Percentiles rank a stretch among this genome's conserved stretches.
Evolutionary conservation across 129 eudicot species (phyloP).

Genomic region (Solidago caesia): DNA sequence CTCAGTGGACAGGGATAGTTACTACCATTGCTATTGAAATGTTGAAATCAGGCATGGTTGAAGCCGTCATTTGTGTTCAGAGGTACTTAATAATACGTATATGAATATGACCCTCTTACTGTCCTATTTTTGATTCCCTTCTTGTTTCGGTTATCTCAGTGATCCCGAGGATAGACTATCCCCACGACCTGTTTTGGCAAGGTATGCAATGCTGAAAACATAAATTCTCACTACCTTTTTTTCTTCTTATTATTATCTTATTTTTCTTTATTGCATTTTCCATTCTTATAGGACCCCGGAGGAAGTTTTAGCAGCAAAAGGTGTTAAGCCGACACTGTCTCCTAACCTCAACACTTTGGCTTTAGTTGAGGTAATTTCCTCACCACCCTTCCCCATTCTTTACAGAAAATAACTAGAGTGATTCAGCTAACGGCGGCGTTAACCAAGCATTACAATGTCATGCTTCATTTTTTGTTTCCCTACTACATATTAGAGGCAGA

Average conservation of each 20-base stretch:
- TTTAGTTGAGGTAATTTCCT: constrained; percentile 67
- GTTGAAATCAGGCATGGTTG: constrained; percentile 93
- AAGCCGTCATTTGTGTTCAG: constrained; percentile 96
- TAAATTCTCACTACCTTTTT: not conserved
- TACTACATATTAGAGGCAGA: no score
- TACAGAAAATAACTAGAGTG: not conserved
- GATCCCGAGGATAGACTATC: constrained; percentile 94
- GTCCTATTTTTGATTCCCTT: no score
- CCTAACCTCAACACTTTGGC: constrained; percentile 96
- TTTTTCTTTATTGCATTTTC: not conserved
- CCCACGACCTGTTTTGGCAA: constrained; percentile 91
- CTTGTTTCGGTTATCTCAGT: constrained; percentile 36
- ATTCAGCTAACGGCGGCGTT: no score
- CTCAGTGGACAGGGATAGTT: constrained; percentile 99
- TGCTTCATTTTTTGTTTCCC: not conserved
- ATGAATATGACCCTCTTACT: no score
- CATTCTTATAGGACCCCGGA: constrained; percentile 77
- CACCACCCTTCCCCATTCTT: not conserved
- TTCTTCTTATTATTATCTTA: not conserved
- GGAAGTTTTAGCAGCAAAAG: constrained; percentile 97
- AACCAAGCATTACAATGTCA: no score
- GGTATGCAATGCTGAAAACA: constrained; percentile 41
- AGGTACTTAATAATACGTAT: constrained; percentile 22
- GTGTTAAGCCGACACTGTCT: constrained; percentile 93
- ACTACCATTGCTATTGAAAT: constrained; percentile 95